These are phyloP conservation scores for Pichia sp. DNA, from an alignment of 1,139 yeast species.

Conservation along the genomic window DNA sequence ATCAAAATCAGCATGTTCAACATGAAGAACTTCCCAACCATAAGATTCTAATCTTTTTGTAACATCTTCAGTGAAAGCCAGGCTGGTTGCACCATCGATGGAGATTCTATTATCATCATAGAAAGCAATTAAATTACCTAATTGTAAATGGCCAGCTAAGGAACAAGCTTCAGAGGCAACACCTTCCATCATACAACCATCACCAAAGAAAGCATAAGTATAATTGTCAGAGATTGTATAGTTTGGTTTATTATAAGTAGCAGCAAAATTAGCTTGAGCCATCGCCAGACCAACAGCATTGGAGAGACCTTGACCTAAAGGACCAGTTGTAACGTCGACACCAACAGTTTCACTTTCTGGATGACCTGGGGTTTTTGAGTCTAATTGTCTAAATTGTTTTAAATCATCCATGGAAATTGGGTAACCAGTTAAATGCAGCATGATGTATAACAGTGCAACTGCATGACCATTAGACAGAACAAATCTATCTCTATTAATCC, in stretches of 20 bases:
- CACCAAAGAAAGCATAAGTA: slow-evolving; percentile 85
- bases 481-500: slow-evolving; percentile 95
- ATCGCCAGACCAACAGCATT: slow-evolving; percentile 97
- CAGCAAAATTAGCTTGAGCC: slow-evolving; percentile 89
- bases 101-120: slow-evolving; percentile 98
- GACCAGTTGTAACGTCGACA: slow-evolving; percentile 97
- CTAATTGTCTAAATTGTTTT: slow-evolving; percentile 84
- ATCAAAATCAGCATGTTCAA: slow-evolving; percentile 79
- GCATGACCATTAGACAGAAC: slow-evolving; percentile 97
- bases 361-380: slow-evolving; percentile 95
- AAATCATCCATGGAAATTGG: slow-evolving; percentile 78
- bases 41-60: slow-evolving; percentile 78
- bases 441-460: slow-evolving; percentile 80
- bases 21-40: slow-evolving; percentile 87
- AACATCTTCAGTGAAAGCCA: slow-evolving; percentile 95
- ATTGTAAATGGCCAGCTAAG: slow-evolving; percentile 92
- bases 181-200: slow-evolving; percentile 99
- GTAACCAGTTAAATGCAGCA: slow-evolving; percentile 84
- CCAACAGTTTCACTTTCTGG: slow-evolving; percentile 88
- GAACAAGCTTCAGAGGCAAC: slow-evolving; percentile 92
- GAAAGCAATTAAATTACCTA: slow-evolving; percentile 89
- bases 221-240: slow-evolving; percentile 59
- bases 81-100: slow-evolving; percentile 88
- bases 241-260: slow-evolving; percentile 88
- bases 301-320: slow-evolving; percentile 96